These are phyloP conservation scores for Moringa oleifera DNA, from an alignment of 345 rosid species.

Conservation along the genomic window DNA sequence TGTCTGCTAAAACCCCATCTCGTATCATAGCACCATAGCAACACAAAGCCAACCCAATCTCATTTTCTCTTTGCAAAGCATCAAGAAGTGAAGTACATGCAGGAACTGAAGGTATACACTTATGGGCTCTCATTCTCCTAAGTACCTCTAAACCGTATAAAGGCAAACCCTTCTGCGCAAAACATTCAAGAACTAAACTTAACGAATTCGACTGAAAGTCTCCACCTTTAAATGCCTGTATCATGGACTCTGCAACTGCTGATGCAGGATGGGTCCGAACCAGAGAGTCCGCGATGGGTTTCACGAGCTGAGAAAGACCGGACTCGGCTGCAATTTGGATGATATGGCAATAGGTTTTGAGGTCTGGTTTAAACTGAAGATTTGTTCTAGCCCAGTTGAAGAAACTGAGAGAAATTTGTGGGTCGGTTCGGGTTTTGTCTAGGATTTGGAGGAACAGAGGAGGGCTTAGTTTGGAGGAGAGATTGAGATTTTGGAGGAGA, in stretches of 20 bases:
- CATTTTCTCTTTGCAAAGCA: conserved; percentile 28
- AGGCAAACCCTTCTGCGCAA: conserved; percentile 31
- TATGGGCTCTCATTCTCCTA: conserved; percentile 27
- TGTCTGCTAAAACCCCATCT: conserved; percentile 31
- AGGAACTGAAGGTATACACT: conserved; percentile 29
- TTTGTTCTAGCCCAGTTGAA: conserved; percentile 46
- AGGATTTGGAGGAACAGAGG: conserved; percentile 49
- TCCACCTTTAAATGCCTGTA: conserved; percentile 38
- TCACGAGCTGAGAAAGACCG: conserved; percentile 28
- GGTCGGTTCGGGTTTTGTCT: conserved; percentile 35
- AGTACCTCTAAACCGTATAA: conserved; percentile 45
- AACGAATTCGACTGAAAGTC: conserved; percentile 24
- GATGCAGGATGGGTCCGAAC: conserved; percentile 31
- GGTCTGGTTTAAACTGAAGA: conserved; percentile 51
- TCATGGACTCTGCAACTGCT: conserved; percentile 32
- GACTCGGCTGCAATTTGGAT: conserved; percentile 28
- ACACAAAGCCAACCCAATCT: conserved; percentile 46
- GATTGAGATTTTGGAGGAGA: conserved; percentile 39
- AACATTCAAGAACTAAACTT: conserved; percentile 41
- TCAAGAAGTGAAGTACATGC: conserved; percentile 52
- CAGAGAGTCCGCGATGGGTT: conserved; percentile 34
- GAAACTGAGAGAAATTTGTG: conserved; percentile 45
- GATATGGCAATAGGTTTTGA: conserved; percentile 41
- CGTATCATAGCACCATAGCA: conserved; percentile 50
- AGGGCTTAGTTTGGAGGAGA: conserved; percentile 39